phyloP scores from a whole-genome alignment of 2,329 filamentous ascomycete genomes.

The Talaromyces piceae region DNA sequence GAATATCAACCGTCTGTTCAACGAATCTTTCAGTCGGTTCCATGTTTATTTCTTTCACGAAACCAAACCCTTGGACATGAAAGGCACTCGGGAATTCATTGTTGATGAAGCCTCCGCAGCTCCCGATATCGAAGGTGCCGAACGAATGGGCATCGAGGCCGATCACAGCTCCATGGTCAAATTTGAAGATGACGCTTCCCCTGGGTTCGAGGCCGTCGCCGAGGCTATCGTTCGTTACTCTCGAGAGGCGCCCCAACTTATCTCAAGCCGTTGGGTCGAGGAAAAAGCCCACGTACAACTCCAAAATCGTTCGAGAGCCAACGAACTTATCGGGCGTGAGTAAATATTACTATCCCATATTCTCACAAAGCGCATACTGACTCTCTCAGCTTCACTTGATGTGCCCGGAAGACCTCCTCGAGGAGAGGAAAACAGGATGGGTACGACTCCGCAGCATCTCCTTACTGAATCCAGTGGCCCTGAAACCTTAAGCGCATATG shows the following conservation, averaged over 20 bases:
- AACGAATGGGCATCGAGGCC: conserved; percentile 66
- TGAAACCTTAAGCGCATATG: conserved; percentile 27
- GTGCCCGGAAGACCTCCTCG: conserved; percentile 16
- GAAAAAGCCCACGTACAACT: conserved; percentile 42
- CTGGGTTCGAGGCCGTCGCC: conserved; percentile 54
- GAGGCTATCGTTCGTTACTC: conserved; percentile 42
- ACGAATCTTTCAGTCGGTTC: conserved; percentile 63
- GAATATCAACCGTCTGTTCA: conserved; percentile 66
- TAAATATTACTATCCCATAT: not conserved
- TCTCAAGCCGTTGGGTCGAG: conserved; percentile 52
- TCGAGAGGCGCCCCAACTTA: conserved; percentile 47
- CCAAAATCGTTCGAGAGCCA: conserved; percentile 29
- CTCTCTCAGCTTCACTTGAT: conserved; percentile 13
- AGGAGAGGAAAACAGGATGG: conserved; percentile 19
- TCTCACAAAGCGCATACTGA: not conserved
- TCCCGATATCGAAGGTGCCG: conserved; percentile 61
- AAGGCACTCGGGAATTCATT: conserved; percentile 54
- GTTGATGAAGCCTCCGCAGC: conserved; percentile 65
- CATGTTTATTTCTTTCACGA: conserved; percentile 72
- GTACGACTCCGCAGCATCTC: conserved; percentile 26
- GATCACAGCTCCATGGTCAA: conserved; percentile 68
- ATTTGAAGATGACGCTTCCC: conserved; percentile 56
- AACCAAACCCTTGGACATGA: conserved; percentile 62
- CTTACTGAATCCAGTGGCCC: conserved; percentile 23
- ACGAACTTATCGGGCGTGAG: conserved; percentile 32